Percentiles rank a stretch among this genome's conserved stretches.
phyloP scores from a whole-genome alignment of 352 stramenopile species.

The Phytophthora megakarya region DNA sequence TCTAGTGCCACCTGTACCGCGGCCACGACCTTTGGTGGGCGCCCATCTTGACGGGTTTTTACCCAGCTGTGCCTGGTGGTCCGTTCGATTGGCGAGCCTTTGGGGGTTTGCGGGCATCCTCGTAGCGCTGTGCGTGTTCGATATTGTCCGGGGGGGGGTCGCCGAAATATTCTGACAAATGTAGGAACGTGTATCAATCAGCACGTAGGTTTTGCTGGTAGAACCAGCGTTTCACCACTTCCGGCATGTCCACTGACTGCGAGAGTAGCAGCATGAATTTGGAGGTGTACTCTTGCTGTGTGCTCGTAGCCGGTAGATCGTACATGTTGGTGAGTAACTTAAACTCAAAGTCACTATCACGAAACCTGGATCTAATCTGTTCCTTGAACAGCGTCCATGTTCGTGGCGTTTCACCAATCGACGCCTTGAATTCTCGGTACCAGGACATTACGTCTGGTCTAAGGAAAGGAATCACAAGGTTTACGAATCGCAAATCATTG shows the following conservation, averaged over 20 bases:
- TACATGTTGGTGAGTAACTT: constrained; percentile 3
- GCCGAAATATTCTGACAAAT: constrained; percentile 16
- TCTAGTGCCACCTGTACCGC: background rate
- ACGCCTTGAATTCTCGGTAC: constrained; percentile 12
- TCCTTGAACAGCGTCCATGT: constrained; percentile 8
- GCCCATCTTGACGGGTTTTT: constrained; percentile 24
- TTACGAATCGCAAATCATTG: constrained; percentile 5
- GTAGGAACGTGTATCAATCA: constrained; percentile 4
- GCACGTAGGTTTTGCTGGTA: background rate
- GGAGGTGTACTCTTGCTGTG: constrained; percentile 1
- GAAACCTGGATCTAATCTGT: background rate
- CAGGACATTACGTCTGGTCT: constrained; percentile 20
- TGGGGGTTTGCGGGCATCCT: constrained; percentile 5
- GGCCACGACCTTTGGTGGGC: constrained; percentile 9
- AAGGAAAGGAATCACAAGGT: constrained; percentile 15
- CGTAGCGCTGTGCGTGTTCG: constrained; percentile 9
- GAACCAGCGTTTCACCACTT: constrained; percentile 8
- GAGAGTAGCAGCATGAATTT: constrained; percentile 3
- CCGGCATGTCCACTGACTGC: background rate
- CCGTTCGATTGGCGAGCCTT: background rate
- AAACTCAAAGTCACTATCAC: constrained; percentile 10
- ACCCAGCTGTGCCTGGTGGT: background rate
- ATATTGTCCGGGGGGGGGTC: constrained; percentile 3
- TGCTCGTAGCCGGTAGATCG: background rate
- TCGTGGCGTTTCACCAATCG: background rate